Evolutionary conservation across 2,329 filamentous ascomycete species (phyloP).

Genomic region (Aspergillus cejpii): DNA sequence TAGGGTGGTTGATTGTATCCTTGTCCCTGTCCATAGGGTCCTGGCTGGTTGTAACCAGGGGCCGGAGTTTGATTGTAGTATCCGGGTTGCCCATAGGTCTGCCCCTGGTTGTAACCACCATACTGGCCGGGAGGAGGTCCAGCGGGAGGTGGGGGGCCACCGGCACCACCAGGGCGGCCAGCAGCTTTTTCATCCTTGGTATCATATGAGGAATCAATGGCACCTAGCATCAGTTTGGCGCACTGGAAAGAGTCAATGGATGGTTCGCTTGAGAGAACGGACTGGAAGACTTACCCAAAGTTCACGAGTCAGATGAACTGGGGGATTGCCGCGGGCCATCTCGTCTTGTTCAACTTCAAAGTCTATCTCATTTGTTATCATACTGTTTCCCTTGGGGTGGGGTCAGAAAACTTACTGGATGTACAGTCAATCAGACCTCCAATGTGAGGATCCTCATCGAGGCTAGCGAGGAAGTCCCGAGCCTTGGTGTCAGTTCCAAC

Average conservation of each 20-base stretch:
- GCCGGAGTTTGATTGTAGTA: constrained; percentile 20
- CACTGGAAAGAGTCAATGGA: constrained; percentile 35
- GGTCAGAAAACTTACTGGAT: constrained; percentile 51
- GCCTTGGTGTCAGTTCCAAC: constrained; percentile 62
- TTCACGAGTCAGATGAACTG: constrained; percentile 58
- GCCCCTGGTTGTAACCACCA: constrained; percentile 22
- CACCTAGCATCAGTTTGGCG: constrained; percentile 60
- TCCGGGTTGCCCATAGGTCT: constrained; percentile 16
- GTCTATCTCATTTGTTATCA: constrained; percentile 40
- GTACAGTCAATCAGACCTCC: constrained; percentile 61
- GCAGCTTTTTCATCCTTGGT: constrained; percentile 56
- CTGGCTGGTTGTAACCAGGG: constrained; percentile 19
- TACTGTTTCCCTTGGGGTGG: not conserved
- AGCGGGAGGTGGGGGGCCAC: constrained; percentile 12
- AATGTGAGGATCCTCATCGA: constrained; percentile 58
- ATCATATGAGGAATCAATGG: constrained; percentile 60
- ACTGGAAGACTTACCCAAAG: constrained; percentile 47
- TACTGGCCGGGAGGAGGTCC: constrained; percentile 34
- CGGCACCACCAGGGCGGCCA: constrained; percentile 25
- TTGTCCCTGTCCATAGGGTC: constrained; percentile 12
- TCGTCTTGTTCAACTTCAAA: constrained; percentile 62
- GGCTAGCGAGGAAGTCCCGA: constrained; percentile 55
- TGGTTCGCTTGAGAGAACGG: not conserved
- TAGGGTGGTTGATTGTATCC: constrained; percentile 8
- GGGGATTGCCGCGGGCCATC: constrained; percentile 56